Base-by-base conservation (phyloP, 176 grass and related monocot genomes). In the Carex pumila region DNA sequence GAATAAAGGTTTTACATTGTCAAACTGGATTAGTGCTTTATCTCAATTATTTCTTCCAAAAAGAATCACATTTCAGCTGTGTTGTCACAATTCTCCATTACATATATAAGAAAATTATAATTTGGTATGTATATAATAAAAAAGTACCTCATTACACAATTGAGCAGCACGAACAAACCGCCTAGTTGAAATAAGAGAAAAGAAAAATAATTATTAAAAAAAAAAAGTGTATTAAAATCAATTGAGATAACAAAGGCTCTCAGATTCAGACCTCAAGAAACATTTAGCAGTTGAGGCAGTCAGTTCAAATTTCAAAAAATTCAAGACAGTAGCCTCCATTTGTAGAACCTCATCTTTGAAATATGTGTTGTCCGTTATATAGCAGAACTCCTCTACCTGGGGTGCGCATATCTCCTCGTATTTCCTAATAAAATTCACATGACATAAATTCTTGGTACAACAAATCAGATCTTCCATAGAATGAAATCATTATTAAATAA, bases 341-440 rank as follows among this genome's bases (percentile, higher is more conserved):
- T 95, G 89, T 49, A 98, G 65, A 89, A 98, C 93, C 93, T 99
- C 93, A 71, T 99, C 96, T 89, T 91, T 99, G 80, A 95, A 99
- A 75, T 99, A 99, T 80, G 96, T 99, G 36, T 99, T 99, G 81
- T 99, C 96, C 15, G 96, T 99, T 86, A 99, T 95, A 72, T 99
- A 99, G 84, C 96, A 99, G 84, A 99, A 99, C 34, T 99, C 96
- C 90, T 99, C 96, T 88, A 99, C 96, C 87, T 99, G 96, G 32
- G 96, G 96, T 80, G 96, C 91, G 83, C 91, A 99, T 81, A 99
- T 95, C 88, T 99, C 93, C 84, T 99, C 96, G 4, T 99, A 99
- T 92, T 99, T 99, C 55, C 96, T 99, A 88, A 60, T 82, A 49
- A 71, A 39, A 83, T n/a, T 5, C 69, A 55, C 1, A 82, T 21